Evolutionary conservation across 2,329 filamentous ascomycete genomes (phyloP), one percentile per base, ranked within the genome.

Genomic region (Paraphaeosphaeria sporulosa): DNA sequence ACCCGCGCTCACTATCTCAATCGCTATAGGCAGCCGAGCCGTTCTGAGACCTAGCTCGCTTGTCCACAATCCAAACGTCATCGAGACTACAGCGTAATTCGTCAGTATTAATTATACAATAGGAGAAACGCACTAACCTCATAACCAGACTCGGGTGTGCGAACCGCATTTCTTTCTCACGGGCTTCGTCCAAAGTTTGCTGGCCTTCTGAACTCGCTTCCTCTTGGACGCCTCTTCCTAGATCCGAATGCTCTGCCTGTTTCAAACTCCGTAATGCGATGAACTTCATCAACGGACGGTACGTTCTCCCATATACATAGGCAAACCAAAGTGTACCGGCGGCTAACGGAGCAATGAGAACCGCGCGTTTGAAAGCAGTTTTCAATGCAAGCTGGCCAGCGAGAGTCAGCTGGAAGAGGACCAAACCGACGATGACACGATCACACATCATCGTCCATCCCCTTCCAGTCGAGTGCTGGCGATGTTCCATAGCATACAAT

Each of bases 361-460:
- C 80, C 0, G 93, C 91, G 49, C 90, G 86, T 21, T 89, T 87
- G 68, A 93, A 91, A 0, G 92, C 93, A 52, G 85, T 82, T 57
- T 89, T 86, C 30, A 95, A 80, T 2, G 92, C 92, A 58, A 99
- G 85, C 63, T 94, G 89, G 3, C 94, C 94, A 23, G 92, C 90
- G 85, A 97, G 95, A 49, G 95, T 93, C 23, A 96, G 79, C 77
- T 99, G 93, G 72, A 97, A 97, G 44, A 98, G 87, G 2, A 96
- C 80, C 10, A 97, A 80, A 1, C 95, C 95, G 25, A 97, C 82
- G 58, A 98, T 87, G 60, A 97, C 86, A 38, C 95, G 91, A 73
- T 95, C 93, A 79, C 93, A 97, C 64, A 99, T 97, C 86, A 99
- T 96, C 51, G 91, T 90, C 95, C 95, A 99, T 4, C 94, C 93